Base-by-base conservation (phyloP, 805 yeast species). In the Kluyveromyces nonfermentans region DNA sequence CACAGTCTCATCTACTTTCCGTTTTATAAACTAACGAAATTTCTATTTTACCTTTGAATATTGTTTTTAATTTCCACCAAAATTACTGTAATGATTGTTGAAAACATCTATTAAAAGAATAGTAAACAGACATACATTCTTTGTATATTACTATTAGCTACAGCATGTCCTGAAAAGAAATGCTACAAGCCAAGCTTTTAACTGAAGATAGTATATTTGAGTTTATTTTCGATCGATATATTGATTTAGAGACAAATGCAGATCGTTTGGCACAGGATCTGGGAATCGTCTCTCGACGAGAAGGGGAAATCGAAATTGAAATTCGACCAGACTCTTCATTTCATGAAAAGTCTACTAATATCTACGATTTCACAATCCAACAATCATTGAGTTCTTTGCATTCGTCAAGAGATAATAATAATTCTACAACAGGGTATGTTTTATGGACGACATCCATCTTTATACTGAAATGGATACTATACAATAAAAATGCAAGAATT, bases 381-480 rank as follows among this genome's bases (percentile, higher is more conserved):
- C 67, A 63, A 45, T 53, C 59, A 1, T 40, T 62, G 8, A 47
- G 64, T 1, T 50, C 59, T 20, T 45, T 63, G 7, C 48, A 50
- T 33, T 63, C 68, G 3, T 49, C 55, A 0, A 33, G 28, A 9
- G 58, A 56, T 30, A 63, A 62, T 40, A 51, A 52, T 18, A 63
- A 62, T 41, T 63, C 68, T 14, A 63, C 68, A 2, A 63, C 68
- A 3, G 68, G 68, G 5, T 63, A 54, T 44, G 67, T 63, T 5
- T 46, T 62, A 7, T 63, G 68, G 68, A 56, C 60, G 6, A 59
- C 64, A 1, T 53, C 66, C 1, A 60, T 59, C 2, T 58, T 57
- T 41, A 62, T 63, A 37, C 18, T 58, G n/a, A 51, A 49, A 30
- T 63, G 68, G 68, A 40, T 62, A 10, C 48, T 63, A 16, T 62